Conservation (phyloP, 768 basidiomycete genomes). For the Macrocybe gigantea region DNA sequence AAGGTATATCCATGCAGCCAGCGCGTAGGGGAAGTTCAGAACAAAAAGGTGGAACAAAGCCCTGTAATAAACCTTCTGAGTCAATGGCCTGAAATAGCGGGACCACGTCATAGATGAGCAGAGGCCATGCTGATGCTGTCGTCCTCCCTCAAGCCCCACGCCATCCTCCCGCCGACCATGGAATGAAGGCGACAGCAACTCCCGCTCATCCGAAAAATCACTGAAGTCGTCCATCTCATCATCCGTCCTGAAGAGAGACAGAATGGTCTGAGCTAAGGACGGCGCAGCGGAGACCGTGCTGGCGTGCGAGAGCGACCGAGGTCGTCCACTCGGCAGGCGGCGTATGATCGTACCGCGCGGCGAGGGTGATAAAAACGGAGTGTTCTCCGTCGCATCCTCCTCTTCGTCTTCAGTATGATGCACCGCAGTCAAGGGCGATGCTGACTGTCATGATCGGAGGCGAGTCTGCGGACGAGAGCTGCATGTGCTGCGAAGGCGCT, state of each 20-base stretch:
- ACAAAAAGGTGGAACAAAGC: slow-evolving; percentile 65
- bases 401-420: too few species aligned
- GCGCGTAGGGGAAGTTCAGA: slow-evolving; percentile 74
- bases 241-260: slow-evolving; percentile 62
- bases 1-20: slow-evolving; percentile 73
- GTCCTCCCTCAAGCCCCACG: slow-evolving; percentile 6
- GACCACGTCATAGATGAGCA: slow-evolving; percentile 35
- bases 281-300: slow-evolving; percentile 53
- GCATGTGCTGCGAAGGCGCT: too few species aligned
- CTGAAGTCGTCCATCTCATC: slow-evolving; percentile 26
- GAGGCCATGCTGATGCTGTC: slow-evolving; percentile 13
- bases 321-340: too few species aligned
- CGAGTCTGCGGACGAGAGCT: too few species aligned
- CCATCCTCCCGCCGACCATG: slow-evolving; percentile 2
- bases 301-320: slow-evolving; percentile 44
- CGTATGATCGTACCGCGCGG: too few species aligned
- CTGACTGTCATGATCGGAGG: too few species aligned
- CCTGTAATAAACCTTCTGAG: slow-evolving; percentile 50
- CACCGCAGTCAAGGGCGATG: too few species aligned
- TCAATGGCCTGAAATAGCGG: slow-evolving; percentile 62
- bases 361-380: too few species aligned
- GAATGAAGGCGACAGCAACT: slow-evolving; percentile 4
- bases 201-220: slow-evolving; percentile 22
- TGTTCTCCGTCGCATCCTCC: too few species aligned
- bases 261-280: slow-evolving; percentile 62